Evolutionary conservation across 208 protist species (phyloP).

Genomic region (Trypanosoma caninum): DNA sequence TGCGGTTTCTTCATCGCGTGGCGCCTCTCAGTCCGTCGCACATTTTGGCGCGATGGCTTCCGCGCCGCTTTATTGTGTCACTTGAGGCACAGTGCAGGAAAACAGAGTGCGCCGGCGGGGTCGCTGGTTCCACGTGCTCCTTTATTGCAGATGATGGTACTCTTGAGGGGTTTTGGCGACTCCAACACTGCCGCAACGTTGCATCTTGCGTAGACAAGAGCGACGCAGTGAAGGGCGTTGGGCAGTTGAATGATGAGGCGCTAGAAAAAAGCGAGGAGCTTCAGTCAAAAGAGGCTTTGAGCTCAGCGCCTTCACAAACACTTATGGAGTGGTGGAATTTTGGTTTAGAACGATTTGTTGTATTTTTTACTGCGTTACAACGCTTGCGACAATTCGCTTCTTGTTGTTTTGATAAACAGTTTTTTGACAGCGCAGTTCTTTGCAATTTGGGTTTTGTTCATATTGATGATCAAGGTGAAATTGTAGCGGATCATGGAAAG

Average conservation of each 20-base stretch:
- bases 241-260: not conserved
- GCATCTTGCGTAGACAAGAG: not conserved
- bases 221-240: not conserved
- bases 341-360: conserved; percentile 9
- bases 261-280: not conserved
- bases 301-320: not conserved
- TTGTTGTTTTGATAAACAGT: conserved; percentile 22
- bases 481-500: not conserved
- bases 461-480: conserved; percentile 13
- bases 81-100: not conserved
- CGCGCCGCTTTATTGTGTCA: not conserved
- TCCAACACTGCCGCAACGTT: not conserved
- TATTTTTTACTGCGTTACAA: conserved; percentile 20
- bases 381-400: conserved; percentile 16
- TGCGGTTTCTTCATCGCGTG: conserved; percentile 15
- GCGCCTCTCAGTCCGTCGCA: conserved; percentile 18
- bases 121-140: not conserved
- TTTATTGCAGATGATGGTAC: not conserved
- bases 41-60: conserved; percentile 17
- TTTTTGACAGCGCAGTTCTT: conserved; percentile 15
- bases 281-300: not conserved
- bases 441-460: conserved; percentile 18
- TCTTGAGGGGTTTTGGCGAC: conserved; percentile 17
- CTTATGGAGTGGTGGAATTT: conserved; percentile 4
- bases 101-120: not conserved